Evolutionary conservation across 2,329 filamentous ascomycete genomes (phyloP).

Genomic region (Ceratocystis alfenasii): DNA sequence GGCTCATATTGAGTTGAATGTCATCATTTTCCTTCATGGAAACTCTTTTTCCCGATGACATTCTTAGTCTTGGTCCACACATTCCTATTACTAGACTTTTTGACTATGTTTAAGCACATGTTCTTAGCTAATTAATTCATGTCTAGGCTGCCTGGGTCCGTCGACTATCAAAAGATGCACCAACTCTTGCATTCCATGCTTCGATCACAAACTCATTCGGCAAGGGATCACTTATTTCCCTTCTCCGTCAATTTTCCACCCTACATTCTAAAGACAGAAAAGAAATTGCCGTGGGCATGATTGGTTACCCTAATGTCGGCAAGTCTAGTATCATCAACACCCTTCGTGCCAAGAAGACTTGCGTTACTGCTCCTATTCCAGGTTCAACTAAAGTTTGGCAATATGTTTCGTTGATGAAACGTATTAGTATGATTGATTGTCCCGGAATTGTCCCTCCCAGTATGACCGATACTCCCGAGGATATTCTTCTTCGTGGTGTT

Average conservation of each 20-base stretch:
- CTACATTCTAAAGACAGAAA: slow-evolving; percentile 74
- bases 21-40: slow-evolving; percentile 46
- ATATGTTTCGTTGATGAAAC: slow-evolving; percentile 89
- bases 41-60: slow-evolving; percentile 52
- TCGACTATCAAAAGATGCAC: slow-evolving; percentile 75
- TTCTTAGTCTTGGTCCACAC: slow-evolving; percentile 99
- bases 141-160: slow-evolving; percentile 83
- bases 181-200: slow-evolving; percentile 88
- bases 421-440: slow-evolving; percentile 84
- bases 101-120: slow-evolving; percentile 21
- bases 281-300: slow-evolving; percentile 84
- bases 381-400: slow-evolving; percentile 86
- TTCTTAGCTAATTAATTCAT: slow-evolving; percentile 23
- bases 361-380: slow-evolving; percentile 84
- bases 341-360: slow-evolving; percentile 83
- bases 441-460: slow-evolving; percentile 92
- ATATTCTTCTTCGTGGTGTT: slow-evolving; percentile 80
- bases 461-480: slow-evolving; percentile 67
- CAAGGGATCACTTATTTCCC: slow-evolving; percentile 83
- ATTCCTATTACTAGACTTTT: slow-evolving; percentile 28
- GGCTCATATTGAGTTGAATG: slow-evolving; percentile 97
- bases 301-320: slow-evolving; percentile 70
- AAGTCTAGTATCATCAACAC: slow-evolving; percentile 98
- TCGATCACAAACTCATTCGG: slow-evolving; percentile 93
- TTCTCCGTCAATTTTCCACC: slow-evolving; percentile 83